These are phyloP conservation scores for Cyberlindnera euphorbiae DNA, from an alignment of 805 yeast species.

Conservation along the genomic window DNA sequence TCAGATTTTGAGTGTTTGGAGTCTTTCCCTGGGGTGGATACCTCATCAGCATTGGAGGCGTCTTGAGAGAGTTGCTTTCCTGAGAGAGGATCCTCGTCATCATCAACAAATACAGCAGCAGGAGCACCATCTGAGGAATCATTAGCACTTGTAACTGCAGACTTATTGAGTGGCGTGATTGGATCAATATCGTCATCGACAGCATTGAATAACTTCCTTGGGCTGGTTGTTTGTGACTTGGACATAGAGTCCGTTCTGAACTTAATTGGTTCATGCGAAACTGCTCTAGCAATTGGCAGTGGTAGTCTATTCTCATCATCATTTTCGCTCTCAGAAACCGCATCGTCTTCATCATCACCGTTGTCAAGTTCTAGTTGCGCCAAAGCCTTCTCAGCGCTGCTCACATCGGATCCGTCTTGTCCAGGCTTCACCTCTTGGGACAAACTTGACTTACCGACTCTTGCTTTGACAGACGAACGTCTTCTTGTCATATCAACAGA, in stretches of 20 bases:
- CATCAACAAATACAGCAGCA: conserved; percentile 5
- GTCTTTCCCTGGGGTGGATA: background rate
- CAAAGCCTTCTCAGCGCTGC: background rate
- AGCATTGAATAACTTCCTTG: conserved; percentile 1
- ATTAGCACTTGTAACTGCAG: background rate
- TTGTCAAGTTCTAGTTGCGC: too few species aligned
- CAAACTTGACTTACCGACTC: conserved; percentile 22
- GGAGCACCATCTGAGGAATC: background rate
- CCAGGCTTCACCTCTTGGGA: conserved; percentile 23
- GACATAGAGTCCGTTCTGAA: conserved; percentile 21
- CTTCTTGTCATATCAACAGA: conserved; percentile 12
- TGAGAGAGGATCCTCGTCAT: conserved; percentile 19
- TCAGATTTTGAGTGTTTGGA: conserved; percentile 12
- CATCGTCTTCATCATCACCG: conserved; percentile 20
- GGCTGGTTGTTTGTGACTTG: conserved; percentile 6
- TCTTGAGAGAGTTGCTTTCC: background rate
- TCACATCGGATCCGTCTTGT: background rate
- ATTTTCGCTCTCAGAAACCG: conserved; percentile 9
- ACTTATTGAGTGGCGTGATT: conserved; percentile 13
- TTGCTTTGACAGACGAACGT: conserved; percentile 10
- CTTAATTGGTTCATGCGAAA: conserved; percentile 9
- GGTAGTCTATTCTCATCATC: conserved; percentile 4
- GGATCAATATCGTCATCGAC: conserved; percentile 22
- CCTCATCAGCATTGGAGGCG: too few species aligned
- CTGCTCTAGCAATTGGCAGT: conserved; percentile 2